phyloP scores from a whole-genome alignment of 1,284 basidiomycete genomes.

The Apiotrichum siamense region DNA sequence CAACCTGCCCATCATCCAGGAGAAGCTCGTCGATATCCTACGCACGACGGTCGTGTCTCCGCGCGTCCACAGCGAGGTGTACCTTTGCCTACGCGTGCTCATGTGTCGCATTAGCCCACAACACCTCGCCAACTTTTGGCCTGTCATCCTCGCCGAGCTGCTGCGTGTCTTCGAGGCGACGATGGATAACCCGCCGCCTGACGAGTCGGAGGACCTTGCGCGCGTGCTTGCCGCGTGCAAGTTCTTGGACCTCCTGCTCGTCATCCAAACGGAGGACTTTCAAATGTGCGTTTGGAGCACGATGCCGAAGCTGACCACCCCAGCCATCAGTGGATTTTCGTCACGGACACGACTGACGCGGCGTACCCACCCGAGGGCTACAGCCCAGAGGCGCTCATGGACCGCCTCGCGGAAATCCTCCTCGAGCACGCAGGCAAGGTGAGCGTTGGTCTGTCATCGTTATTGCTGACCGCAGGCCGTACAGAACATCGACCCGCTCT shows the following conservation, averaged over 20 bases:
- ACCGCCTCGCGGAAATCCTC: conserved; percentile 78
- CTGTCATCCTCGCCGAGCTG: conserved; percentile 86
- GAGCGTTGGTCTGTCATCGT: not conserved
- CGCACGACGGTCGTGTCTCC: conserved; percentile 69
- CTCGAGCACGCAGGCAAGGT: conserved; percentile 42
- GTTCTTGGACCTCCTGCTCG: conserved; percentile 83
- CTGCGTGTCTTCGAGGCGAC: conserved; percentile 56
- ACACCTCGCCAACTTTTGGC: conserved; percentile 94
- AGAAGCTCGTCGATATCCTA: conserved; percentile 90
- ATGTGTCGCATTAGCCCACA: conserved; percentile 86
- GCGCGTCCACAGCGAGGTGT: conserved; percentile 84
- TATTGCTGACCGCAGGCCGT: not conserved
- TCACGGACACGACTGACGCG: conserved; percentile 95
- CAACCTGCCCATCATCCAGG: conserved; percentile 87
- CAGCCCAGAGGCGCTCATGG: conserved; percentile 79
- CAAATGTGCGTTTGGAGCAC: conserved; percentile 65
- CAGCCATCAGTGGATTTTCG: conserved; percentile 98
- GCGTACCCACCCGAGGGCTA: conserved; percentile 79
- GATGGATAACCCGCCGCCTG: conserved; percentile 51
- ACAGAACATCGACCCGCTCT: not conserved
- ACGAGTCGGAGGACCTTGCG: conserved; percentile 74
- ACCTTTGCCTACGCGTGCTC: conserved; percentile 84
- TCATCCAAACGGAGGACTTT: conserved; percentile 93
- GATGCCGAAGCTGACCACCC: not conserved
- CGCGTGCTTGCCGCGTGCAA: conserved; percentile 85